phyloP scores from a whole-genome alignment of 352 stramenopile species.

The Albugo candida region DNA sequence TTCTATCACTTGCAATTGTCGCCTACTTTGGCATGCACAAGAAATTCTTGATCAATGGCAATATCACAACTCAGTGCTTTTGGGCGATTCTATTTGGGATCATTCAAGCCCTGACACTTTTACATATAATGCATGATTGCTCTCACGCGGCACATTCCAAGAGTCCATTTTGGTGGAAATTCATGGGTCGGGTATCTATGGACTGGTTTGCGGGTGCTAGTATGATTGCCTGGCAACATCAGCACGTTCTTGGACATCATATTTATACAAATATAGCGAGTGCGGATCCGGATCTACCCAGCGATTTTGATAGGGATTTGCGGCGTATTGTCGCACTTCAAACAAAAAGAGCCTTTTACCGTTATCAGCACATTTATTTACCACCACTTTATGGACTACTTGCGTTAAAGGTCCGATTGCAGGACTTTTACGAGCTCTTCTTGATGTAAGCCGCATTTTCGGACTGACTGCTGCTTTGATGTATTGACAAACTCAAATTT shows the following conservation, averaged over 20 bases:
- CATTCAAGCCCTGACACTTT: slow-evolving; percentile 74
- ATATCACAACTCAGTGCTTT: slow-evolving; percentile 32
- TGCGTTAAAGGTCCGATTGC: slow-evolving; percentile 84
- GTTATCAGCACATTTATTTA: slow-evolving; percentile 86
- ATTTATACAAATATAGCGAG: slow-evolving; percentile 89
- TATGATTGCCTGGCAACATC: slow-evolving; percentile 88
- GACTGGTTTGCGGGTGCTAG: slow-evolving; percentile 83
- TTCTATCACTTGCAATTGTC: slow-evolving; percentile 38
- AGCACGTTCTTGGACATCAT: slow-evolving; percentile 92
- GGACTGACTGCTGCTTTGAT: too few relatives aligned
- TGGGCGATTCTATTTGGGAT: slow-evolving; percentile 73
- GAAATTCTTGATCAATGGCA: slow-evolving; percentile 25
- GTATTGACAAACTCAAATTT: too few relatives aligned
- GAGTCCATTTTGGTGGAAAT: slow-evolving; percentile 41
- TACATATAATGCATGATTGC: slow-evolving; percentile 88
- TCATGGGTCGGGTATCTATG: slow-evolving; percentile 67
- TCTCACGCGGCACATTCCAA: slow-evolving; percentile 80
- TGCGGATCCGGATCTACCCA: slow-evolving; percentile 85
- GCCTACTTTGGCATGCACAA: slow-evolving; percentile 61
- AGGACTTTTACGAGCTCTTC: slow-evolving; percentile 84
- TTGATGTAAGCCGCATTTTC: slow-evolving; percentile 15
- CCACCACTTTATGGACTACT: slow-evolving; percentile 87
- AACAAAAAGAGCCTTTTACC: slow-evolving; percentile 69
- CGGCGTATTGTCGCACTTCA: slow-evolving; percentile 76
- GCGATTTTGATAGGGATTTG: slow-evolving; percentile 73